Evolutionary conservation across 495 filamentous ascomycete genomes (phyloP).

Genomic region (Jackrogersella multiformis): DNA sequence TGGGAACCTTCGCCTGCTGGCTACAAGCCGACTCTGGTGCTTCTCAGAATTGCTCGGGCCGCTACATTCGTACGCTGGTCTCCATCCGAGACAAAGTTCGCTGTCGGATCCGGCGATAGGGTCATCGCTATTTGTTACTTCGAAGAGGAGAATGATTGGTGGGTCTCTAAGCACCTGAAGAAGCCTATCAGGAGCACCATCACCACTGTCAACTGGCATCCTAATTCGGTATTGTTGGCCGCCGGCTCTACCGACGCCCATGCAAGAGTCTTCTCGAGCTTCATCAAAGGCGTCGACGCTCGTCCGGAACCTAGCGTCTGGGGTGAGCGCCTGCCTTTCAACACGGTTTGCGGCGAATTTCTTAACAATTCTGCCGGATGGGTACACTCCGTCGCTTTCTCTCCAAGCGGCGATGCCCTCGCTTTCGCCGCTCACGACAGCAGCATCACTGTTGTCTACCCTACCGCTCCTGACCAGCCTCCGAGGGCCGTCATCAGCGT

Average conservation of each 20-base stretch:
- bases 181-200: conserved; percentile 97
- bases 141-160: conserved; percentile 99
- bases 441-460: conserved; percentile 95
- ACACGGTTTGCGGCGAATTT: conserved; percentile 96
- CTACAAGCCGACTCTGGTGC: conserved; percentile 96
- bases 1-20: conserved; percentile 92
- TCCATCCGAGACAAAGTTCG: conserved; percentile 95
- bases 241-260: conserved; percentile 98
- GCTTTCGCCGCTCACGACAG: conserved; percentile 95
- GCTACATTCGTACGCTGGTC: conserved; percentile 98
- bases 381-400: conserved; percentile 92
- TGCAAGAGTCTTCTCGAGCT: conserved; percentile 91
- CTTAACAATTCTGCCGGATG: conserved; percentile 95
- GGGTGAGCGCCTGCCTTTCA: conserved; percentile 96
- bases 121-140: conserved; percentile 99
- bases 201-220: conserved; percentile 93
- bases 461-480: conserved; percentile 88
- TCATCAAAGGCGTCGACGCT: conserved; percentile 92
- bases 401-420: conserved; percentile 87
- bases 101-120: conserved; percentile 93
- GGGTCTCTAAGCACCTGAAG: conserved; percentile 98
- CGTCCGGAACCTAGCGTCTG: conserved; percentile 89
- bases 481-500: conserved; percentile 89
- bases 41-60: conserved; percentile 95
- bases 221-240: conserved; percentile 92